These are phyloP conservation scores for Ophiocordyceps camponoti-floridani DNA, from an alignment of 2,329 filamentous ascomycete genomes.

Conservation along the genomic window DNA sequence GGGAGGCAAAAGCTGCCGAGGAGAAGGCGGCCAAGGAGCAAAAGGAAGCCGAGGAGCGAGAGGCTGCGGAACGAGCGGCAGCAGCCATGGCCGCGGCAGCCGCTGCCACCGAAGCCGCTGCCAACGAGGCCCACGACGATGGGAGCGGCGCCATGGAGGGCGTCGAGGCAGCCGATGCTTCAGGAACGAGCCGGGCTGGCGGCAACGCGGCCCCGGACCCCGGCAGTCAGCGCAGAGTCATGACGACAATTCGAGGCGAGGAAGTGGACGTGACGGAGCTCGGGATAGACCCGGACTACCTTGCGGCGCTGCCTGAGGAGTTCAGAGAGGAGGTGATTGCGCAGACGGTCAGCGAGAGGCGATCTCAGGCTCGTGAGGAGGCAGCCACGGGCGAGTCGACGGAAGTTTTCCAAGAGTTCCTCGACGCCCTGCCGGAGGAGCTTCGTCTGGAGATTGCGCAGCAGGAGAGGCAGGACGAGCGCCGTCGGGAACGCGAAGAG, in stretches of 20 bases:
- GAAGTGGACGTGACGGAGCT: constrained; percentile 87
- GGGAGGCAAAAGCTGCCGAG: constrained; percentile 56
- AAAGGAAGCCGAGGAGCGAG: constrained; percentile 52
- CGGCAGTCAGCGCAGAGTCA: constrained; percentile 35
- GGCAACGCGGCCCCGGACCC: constrained; percentile 2
- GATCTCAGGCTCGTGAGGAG: constrained; percentile 55
- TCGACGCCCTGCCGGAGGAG: constrained; percentile 80
- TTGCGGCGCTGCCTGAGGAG: constrained; percentile 94
- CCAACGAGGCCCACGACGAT: constrained; percentile 4
- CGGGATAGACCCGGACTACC: constrained; percentile 85
- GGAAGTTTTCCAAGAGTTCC: constrained; percentile 82
- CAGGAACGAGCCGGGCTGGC: constrained; percentile 9
- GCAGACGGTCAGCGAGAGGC: constrained; percentile 67
- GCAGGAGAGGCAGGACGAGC: constrained; percentile 76
- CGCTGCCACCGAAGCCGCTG: neutral
- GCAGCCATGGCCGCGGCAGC: constrained; percentile 32
- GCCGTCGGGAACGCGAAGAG: constrained; percentile 72
- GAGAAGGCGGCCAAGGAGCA: constrained; percentile 48
- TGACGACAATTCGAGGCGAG: constrained; percentile 69
- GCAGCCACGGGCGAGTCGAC: constrained; percentile 55
- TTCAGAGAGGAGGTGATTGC: constrained; percentile 92
- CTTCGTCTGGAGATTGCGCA: constrained; percentile 81
- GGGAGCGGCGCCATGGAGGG: constrained; percentile 52
- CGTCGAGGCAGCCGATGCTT: constrained; percentile 36
- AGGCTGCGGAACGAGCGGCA: constrained; percentile 36